Conservation (phyloP, 208 protist species). For the Trypanosoma melophagium region DNA sequence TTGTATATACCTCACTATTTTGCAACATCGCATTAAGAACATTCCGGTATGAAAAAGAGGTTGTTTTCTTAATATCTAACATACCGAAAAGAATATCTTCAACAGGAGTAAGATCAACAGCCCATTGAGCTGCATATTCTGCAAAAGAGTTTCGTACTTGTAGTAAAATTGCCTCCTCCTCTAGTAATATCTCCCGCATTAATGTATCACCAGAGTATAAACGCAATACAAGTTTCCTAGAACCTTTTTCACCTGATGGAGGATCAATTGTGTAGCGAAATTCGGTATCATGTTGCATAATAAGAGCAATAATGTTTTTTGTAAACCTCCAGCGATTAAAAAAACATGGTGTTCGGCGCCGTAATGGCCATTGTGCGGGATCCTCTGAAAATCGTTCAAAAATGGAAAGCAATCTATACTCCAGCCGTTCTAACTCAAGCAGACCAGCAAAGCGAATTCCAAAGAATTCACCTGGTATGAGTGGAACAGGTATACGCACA, state of each 20-base stretch:
- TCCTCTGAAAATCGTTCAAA: constrained; percentile 17
- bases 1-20: constrained; percentile 14
- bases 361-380: constrained; percentile 18
- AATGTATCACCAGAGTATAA: constrained; percentile 24
- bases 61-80: constrained; percentile 13
- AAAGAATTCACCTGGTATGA: constrained; percentile 26
- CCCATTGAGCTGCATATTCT: constrained; percentile 18
- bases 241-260: background rate
- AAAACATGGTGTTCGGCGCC: constrained; percentile 18
- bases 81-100: constrained; percentile 5
- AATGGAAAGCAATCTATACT: constrained; percentile 11
- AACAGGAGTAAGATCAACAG: background rate
- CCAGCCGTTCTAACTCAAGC: constrained; percentile 1
- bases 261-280: constrained; percentile 28
- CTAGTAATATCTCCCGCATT: constrained; percentile 12
- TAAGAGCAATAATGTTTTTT: constrained; percentile 11
- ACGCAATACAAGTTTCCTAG: background rate
- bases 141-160: constrained; percentile 11
- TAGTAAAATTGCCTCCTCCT: constrained; percentile 1
- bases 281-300: constrained; percentile 14
- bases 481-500: constrained; percentile 23
- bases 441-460: constrained; percentile 10
- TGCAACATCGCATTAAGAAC: constrained; percentile 22
- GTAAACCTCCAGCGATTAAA: constrained; percentile 29
- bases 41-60: background rate